Percentiles rank a stretch among this genome's conserved stretches.
phyloP scores from a whole-genome alignment of 495 filamentous ascomycete genomes.

The Penicillium paxilli region DNA sequence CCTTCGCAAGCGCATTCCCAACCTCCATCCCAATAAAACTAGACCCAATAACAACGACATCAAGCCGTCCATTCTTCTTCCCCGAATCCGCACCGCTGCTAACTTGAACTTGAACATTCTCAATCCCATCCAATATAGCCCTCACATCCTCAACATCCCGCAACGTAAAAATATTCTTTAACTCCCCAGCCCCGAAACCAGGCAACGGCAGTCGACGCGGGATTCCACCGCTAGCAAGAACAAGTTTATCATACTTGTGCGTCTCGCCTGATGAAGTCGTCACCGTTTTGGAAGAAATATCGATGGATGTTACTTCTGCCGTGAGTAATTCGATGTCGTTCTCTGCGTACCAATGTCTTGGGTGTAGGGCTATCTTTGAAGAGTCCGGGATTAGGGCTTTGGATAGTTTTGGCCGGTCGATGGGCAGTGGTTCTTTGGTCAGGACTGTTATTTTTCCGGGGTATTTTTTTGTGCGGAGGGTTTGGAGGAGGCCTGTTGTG shows the following conservation, averaged over 20 bases:
- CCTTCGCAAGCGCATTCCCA: conserved; percentile 71
- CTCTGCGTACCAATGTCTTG: conserved; percentile 72
- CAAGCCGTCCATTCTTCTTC: conserved; percentile 70
- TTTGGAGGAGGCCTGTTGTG: conserved; percentile 75
- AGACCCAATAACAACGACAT: conserved; percentile 86
- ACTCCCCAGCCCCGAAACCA: conserved; percentile 70
- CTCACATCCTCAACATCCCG: conserved; percentile 73
- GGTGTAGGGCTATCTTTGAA: conserved; percentile 72
- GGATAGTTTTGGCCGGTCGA: conserved; percentile 93
- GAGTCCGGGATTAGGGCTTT: conserved; percentile 89
- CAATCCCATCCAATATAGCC: conserved; percentile 72
- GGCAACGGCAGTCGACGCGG: conserved; percentile 76
- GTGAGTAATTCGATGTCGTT: conserved; percentile 70
- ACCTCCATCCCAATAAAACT: conserved; percentile 98
- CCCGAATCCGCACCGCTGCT: no score
- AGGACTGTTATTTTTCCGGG: conserved; percentile 80
- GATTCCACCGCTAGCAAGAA: conserved; percentile 83
- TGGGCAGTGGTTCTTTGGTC: conserved; percentile 73
- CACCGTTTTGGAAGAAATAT: conserved; percentile 73
- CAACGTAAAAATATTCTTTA: conserved; percentile 83
- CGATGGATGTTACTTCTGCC: conserved; percentile 74
- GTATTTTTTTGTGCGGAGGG: conserved; percentile 78
- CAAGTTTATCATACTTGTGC: conserved; percentile 79
- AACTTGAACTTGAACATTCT: no score
- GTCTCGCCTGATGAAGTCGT: conserved; percentile 69